A percentile compares a stretch with the other conserved stretches of the same genome.
Evolutionary conservation across 495 filamentous ascomycete genomes (phyloP).

Genomic region (Aspergillus biplanus): DNA sequence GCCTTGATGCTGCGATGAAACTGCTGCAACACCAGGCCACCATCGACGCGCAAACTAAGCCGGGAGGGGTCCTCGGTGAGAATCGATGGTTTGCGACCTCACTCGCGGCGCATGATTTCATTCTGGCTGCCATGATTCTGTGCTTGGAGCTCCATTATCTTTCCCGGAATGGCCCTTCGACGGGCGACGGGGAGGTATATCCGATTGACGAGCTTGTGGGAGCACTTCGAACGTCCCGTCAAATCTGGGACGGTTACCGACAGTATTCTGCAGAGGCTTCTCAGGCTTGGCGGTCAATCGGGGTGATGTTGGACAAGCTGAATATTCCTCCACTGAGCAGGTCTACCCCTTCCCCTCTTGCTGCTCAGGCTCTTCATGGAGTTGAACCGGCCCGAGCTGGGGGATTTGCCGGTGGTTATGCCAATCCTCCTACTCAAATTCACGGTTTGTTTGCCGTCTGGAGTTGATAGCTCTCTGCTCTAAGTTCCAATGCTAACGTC

Average conservation of each 20-base stretch:
- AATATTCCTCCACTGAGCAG: too few relatives aligned
- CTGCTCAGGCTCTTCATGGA: too few relatives aligned
- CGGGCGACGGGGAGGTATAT: background rate
- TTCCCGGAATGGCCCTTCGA: background rate
- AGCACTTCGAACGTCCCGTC: constrained; percentile 12
- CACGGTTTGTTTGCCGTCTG: too few relatives aligned
- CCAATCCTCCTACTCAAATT: too few relatives aligned
- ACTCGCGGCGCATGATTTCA: constrained; percentile 10
- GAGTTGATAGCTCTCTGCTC: too few relatives aligned
- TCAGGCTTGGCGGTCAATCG: constrained; percentile 16
- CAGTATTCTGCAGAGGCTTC: constrained; percentile 7
- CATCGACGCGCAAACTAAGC: constrained; percentile 13
- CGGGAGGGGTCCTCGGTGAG: constrained; percentile 10
- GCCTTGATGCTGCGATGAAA: constrained; percentile 16
- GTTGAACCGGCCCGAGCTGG: too few relatives aligned
- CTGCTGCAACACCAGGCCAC: constrained; percentile 14
- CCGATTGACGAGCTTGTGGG: background rate
- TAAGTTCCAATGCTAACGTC: too few relatives aligned
- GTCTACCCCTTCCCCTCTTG: too few relatives aligned
- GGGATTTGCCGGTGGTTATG: too few relatives aligned
- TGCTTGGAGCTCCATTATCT: constrained; percentile 11
- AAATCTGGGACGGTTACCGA: constrained; percentile 9
- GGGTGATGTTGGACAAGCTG: constrained; percentile 13
- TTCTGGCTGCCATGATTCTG: constrained; percentile 16
- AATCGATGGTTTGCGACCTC: constrained; percentile 12